Evolutionary conservation across 73 alveolate species (phyloP), one percentile per base, ranked within the genome.

Genomic region (Paramecium sonneborni): DNA sequence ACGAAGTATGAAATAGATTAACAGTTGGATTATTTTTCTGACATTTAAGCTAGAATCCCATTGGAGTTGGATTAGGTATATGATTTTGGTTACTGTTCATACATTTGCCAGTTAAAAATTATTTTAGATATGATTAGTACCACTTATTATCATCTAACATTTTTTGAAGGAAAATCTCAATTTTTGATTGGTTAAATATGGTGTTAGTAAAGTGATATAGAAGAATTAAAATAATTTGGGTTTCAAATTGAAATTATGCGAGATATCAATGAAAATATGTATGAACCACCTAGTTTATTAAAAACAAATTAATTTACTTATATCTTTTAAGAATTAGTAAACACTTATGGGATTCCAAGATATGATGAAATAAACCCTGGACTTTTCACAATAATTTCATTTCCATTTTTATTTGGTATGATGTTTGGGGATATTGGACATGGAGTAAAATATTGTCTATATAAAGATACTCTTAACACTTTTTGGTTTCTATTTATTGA

Each of bases 401-500:
- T 98, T 84, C 99, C 99, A 35, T 98, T 98, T 92, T 93, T 97
- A 76, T 98, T 98, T 91, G 99, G 99, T 20, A 95, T 98, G 12
- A 98, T 98, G 99, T 98, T 98, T 93, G 99, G 99, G 0, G 99
- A 98, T 94, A 96, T 98, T 56, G 99, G 99, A 10, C 99, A 98
- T 96, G 99, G 99, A 18, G 92, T 92, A 43, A 57, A 56, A 26
- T 57, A 62, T 46, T 86, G 15, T 41, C 62, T 86, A 57, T 58
- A 38, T 38, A 76, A 37, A 74, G 87, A 18, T 28, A 41, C 32
- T 97, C 30, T 85, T 98, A 85, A 43, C 74, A 26, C 18, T 79
- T 3, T 82, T 96, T 41, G 98, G 99, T 3, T 67, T 86, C 26
- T 95, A 96, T 92, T 44, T 79, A 24, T 24, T 79, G 12, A 38